Conservation (phyloP, 129 eudicot genomes). For the Saposhnikovia divaricata region DNA sequence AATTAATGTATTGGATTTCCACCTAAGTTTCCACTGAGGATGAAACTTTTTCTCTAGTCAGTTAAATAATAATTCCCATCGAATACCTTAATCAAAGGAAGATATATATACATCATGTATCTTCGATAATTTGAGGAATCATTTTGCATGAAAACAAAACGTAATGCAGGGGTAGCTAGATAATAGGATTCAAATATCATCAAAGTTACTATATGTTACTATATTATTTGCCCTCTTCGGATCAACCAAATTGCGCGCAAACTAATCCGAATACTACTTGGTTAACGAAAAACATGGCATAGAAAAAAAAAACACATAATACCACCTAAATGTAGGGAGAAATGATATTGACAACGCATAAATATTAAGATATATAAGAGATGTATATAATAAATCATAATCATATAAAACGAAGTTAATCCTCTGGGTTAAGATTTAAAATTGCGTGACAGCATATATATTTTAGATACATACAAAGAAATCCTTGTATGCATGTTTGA, state of each 20-base stretch:
- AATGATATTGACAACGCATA: too few relatives aligned
- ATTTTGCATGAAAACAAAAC: not conserved
- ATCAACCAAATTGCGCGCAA: too few relatives aligned
- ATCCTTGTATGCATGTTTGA: slow-evolving; percentile 11
- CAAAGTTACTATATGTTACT: too few relatives aligned
- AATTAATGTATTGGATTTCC: not conserved
- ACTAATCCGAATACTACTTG: too few relatives aligned
- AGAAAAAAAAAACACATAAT: too few relatives aligned
- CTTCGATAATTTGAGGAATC: not conserved
- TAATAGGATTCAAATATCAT: not conserved
- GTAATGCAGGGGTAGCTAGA: not conserved
- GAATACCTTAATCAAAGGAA: not conserved
- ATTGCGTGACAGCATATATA: slow-evolving; percentile 52
- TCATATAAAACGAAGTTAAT: not conserved
- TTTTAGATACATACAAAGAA: not conserved
- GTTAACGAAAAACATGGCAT: too few relatives aligned
- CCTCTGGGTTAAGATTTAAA: slow-evolving; percentile 15
- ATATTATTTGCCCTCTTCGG: too few relatives aligned
- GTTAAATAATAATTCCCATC: slow-evolving; percentile 6
- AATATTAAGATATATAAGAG: too few relatives aligned
- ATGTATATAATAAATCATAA: not conserved
- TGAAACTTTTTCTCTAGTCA: slow-evolving; percentile 15
- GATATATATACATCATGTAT: not conserved
- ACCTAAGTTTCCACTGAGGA: slow-evolving; percentile 15
- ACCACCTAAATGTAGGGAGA: too few relatives aligned